Evolutionary conservation across 805 yeast genomes (phyloP).

Genomic region (Cyberlindnera misumaiensis): DNA sequence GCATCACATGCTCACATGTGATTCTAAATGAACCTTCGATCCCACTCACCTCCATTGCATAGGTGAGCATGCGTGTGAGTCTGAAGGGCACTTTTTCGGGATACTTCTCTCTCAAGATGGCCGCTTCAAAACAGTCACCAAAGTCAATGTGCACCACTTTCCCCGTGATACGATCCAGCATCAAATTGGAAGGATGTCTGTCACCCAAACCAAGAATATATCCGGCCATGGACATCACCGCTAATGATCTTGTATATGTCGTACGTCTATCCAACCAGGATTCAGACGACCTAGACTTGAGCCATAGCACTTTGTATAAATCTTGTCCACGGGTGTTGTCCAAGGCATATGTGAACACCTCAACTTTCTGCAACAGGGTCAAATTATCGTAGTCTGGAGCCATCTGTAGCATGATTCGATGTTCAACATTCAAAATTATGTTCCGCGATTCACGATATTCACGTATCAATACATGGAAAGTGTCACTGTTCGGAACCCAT

Average conservation of each 20-base stretch:
- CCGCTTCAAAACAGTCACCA: constrained; percentile 99
- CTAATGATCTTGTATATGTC: constrained; percentile 89
- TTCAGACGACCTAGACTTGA: constrained; percentile 91
- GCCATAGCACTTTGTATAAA: constrained; percentile 90
- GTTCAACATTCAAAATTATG: constrained; percentile 86
- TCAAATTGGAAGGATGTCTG: constrained; percentile 93
- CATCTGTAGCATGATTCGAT: constrained; percentile 94
- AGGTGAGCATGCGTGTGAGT: constrained; percentile 91
- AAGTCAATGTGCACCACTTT: constrained; percentile 96
- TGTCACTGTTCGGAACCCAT: constrained; percentile 97
- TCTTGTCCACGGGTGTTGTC: constrained; percentile 97
- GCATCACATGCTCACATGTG: constrained; percentile 95
- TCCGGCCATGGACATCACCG: constrained; percentile 99
- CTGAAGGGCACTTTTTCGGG: constrained; percentile 98
- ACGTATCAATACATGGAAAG: constrained; percentile 86
- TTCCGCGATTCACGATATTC: constrained; percentile 91
- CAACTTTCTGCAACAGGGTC: constrained; percentile 87
- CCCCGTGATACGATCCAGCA: constrained; percentile 92
- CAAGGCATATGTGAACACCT: constrained; percentile 91
- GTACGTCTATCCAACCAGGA: constrained; percentile 98
- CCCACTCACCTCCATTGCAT: constrained; percentile 99
- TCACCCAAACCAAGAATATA: constrained; percentile 96
- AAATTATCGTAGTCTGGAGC: constrained; percentile 90
- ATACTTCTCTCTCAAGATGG: constrained; percentile 89
- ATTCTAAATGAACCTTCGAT: constrained; percentile 96